Evolutionary conservation across 169 alveolate species (phyloP).

Genomic region (Cryptosporidium tyzzeri): DNA sequence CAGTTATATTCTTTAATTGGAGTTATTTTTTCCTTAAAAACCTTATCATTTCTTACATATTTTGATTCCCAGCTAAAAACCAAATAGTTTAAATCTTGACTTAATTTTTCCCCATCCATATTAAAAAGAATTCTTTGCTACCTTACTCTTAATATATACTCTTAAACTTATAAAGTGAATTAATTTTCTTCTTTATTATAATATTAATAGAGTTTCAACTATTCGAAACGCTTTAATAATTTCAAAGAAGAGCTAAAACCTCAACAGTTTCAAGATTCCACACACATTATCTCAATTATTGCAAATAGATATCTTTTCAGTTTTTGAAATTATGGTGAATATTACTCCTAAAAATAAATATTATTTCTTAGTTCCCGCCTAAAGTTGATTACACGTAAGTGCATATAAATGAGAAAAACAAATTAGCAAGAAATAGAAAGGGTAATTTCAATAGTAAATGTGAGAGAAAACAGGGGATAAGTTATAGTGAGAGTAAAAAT

Average conservation of each 20-base stretch:
- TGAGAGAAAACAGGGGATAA: neutral
- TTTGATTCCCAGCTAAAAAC: constrained; percentile 43
- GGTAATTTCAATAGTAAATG: too few species aligned
- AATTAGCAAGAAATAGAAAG: neutral
- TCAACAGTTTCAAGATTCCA: neutral
- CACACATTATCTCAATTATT: neutral
- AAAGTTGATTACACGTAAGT: neutral
- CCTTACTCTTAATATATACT: neutral
- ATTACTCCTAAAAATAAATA: neutral
- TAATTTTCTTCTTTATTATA: neutral
- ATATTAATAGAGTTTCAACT: neutral
- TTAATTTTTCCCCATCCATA: constrained; percentile 65
- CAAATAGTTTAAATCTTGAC: constrained; percentile 35
- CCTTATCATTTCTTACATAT: neutral
- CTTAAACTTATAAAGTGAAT: neutral
- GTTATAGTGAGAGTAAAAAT: neutral
- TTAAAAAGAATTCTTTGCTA: neutral
- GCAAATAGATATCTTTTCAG: neutral
- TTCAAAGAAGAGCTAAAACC: neutral
- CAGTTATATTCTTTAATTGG: neutral
- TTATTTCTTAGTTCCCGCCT: neutral
- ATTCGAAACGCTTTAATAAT: neutral
- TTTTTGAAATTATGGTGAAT: neutral
- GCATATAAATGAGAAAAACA: neutral
- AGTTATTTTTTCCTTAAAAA: neutral